Base-by-base conservation (phyloP, 2,329 filamentous ascomycete species). In the Fusarium mangiferae region DNA sequence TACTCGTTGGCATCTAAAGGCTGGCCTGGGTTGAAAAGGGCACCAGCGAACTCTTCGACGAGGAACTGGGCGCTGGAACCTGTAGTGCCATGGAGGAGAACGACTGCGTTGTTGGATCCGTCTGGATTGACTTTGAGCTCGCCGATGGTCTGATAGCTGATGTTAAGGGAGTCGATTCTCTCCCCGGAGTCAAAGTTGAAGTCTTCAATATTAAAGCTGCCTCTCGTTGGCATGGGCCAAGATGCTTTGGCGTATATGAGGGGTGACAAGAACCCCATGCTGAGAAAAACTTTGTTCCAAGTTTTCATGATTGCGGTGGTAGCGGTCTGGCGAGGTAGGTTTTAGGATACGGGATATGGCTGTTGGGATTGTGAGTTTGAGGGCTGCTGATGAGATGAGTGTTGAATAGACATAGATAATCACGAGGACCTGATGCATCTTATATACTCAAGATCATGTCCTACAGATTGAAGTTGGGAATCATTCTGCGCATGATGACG, bases 141-240 rank as follows among this genome's bases (percentile, higher is more conserved):
- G 12, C 71, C 71, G 12, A 73, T 17, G 4, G 66, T 73, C 45
- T 66, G 66, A 2, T 73, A 74, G 24, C 73, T 62, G 33, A 73
- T 54, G 9, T 71, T 62, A 0, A 71, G 45, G 22, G 66, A 36
- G 9, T 66, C 30, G 0, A 73, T 20, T 3, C 14, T 52, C 20
- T 71, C 52, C 0, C 70, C 61, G 0, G 71, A 66, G 24, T 71
- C 66, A 2, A 73, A 73, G 5, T 52, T 35, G 35, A 73, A 73
- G 51, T 45, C 33, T 1, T 52, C 38, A 8, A 73, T 59, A 5
- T 18, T 55, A 24, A 17, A 73, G 15, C 33, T 30, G 0, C 70
- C 70, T 3, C 61, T 51, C 0, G 18, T 28, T 2, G 65, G 62
- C 7, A 49, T 4, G 3, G 57, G 71, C 70, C 70, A 71, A 0